A percentile compares a stretch with the other conserved stretches of the same genome.
Evolutionary conservation across 31 red algal genomes (phyloP).

Genomic region (Bonnemaisonia californica): DNA sequence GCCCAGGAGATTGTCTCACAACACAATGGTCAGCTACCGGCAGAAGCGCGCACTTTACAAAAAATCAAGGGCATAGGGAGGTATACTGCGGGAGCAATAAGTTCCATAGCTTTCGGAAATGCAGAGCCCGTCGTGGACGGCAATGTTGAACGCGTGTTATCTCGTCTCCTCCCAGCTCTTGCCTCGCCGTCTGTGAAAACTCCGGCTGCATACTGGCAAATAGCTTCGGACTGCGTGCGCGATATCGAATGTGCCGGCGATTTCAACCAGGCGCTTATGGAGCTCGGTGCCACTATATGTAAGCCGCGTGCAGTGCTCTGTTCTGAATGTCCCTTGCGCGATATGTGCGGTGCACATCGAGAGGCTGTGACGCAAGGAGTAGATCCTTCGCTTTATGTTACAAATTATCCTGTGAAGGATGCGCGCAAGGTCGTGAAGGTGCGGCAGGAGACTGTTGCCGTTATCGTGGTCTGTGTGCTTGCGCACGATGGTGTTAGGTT

Average conservation of each 20-base stretch:
- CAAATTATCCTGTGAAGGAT: slow-evolving; percentile 60
- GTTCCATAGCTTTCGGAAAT: slow-evolving; percentile 87
- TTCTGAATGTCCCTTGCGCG: slow-evolving; percentile 61
- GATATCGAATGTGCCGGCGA: slow-evolving; percentile 71
- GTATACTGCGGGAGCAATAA: slow-evolving; percentile 95
- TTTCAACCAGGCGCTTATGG: slow-evolving; percentile 96
- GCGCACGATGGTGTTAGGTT: slow-evolving; percentile 14
- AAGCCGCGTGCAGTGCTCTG: slow-evolving; percentile 76
- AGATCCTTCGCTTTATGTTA: slow-evolving; percentile 34
- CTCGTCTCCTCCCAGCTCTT: slow-evolving; percentile 54
- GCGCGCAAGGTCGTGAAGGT: slow-evolving; percentile 33
- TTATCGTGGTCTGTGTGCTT: slow-evolving; percentile 41
- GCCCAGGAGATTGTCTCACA: slow-evolving; percentile 66
- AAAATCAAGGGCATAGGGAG: slow-evolving; percentile 77
- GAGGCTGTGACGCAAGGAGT: slow-evolving; percentile 31
- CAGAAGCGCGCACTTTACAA: slow-evolving; percentile 33
- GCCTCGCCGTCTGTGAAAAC: background rate
- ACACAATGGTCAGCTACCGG: slow-evolving; percentile 67
- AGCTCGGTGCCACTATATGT: slow-evolving; percentile 91
- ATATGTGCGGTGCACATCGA: slow-evolving; percentile 61
- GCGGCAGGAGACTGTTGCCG: slow-evolving; percentile 56
- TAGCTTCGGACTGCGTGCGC: slow-evolving; percentile 52
- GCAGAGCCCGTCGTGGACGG: slow-evolving; percentile 82
- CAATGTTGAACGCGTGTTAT: slow-evolving; percentile 89
- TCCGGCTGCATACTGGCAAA: slow-evolving; percentile 29